A percentile compares a stretch with the other conserved stretches of the same genome.
phyloP scores from a whole-genome alignment of 306 rosid species.

The Ochetophila trinervis region DNA sequence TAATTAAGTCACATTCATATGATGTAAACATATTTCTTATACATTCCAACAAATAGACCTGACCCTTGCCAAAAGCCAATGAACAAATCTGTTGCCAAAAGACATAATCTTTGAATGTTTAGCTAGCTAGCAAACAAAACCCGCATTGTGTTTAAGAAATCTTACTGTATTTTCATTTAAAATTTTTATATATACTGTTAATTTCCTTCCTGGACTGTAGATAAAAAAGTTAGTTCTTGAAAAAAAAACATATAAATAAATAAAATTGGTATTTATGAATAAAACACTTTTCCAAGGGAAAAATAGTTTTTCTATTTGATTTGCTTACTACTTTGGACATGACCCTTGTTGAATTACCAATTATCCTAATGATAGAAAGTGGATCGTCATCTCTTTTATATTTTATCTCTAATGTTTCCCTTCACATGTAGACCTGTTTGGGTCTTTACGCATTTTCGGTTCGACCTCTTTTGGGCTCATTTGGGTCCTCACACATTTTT shows the following conservation, averaged over 20 bases:
- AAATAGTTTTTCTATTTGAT: not conserved
- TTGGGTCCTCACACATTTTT: no score
- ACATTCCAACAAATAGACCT: not conserved
- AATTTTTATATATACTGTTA: no score
- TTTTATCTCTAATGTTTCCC: no score
- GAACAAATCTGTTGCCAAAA: constrained; percentile 10
- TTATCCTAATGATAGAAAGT: no score
- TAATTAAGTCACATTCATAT: constrained; percentile 1
- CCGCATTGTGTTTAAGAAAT: not conserved
- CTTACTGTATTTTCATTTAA: no score
- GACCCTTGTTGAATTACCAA: no score
- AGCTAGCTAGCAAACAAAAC: not conserved
- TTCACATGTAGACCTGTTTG: no score
- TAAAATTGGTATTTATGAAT: not conserved
- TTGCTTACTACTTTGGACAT: not conserved
- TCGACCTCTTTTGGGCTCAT: no score
- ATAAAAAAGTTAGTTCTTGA: not conserved
- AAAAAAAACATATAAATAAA: not conserved
- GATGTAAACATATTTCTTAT: not conserved
- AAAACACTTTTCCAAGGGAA: not conserved
- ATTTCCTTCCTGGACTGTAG: no score
- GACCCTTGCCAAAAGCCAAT: constrained; percentile 8
- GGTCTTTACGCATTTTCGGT: no score
- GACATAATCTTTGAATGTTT: constrained; percentile 6
- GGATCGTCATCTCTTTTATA: no score